Conservation (phyloP, 1,139 yeast species). For the Saccharomyces pastorianus region DNA sequence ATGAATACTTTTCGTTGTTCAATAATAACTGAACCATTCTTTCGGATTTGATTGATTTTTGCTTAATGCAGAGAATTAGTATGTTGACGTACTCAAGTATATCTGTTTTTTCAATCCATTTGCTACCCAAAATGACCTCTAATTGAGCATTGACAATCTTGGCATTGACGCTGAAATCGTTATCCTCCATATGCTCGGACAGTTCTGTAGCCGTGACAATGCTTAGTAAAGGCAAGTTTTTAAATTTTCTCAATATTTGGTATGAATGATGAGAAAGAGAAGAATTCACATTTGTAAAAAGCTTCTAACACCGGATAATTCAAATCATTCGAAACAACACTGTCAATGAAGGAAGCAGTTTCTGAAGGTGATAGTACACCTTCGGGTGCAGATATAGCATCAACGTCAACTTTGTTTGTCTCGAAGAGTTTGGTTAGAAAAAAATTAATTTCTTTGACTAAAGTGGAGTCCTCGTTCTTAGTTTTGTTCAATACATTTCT, state of each 20-base stretch:
- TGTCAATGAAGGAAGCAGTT: neutral
- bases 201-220: neutral
- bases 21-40: constrained; percentile 59
- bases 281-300: constrained; percentile 7
- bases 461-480: neutral
- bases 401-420: neutral
- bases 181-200: neutral
- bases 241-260: constrained; percentile 1
- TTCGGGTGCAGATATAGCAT: constrained; percentile 1
- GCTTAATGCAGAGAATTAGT: constrained; percentile 34
- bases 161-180: constrained; percentile 31
- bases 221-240: constrained; percentile 2
- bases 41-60: constrained; percentile 38
- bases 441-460: neutral
- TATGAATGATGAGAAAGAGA: constrained; percentile 1
- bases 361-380: constrained; percentile 1
- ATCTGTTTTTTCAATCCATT: constrained; percentile 41
- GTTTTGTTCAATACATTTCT: neutral
- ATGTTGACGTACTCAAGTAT: constrained; percentile 41
- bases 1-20: constrained; percentile 37
- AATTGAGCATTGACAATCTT: constrained; percentile 55
- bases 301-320: constrained; percentile 3
- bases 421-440: neutral
- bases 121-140: constrained; percentile 49
- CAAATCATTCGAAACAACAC: neutral